Base-by-base conservation (phyloP, 2,329 filamentous ascomycete genomes). In the Alternaria infectoria region DNA sequence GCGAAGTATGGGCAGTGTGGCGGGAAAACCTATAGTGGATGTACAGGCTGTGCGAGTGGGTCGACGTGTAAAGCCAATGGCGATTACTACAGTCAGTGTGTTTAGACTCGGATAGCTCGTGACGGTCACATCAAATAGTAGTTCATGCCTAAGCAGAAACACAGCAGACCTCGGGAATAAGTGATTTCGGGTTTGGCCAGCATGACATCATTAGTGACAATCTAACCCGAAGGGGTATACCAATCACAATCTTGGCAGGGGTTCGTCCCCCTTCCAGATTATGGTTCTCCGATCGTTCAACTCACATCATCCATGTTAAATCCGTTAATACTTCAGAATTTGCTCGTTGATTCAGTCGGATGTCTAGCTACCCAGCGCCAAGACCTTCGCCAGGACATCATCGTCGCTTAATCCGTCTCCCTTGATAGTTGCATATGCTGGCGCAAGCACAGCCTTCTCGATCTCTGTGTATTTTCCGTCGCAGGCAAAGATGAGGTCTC, bases 401-500 rank as follows among this genome's bases (percentile, higher is more conserved):
- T 73, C 70, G 40, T 73, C 69, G 19, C 70, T 73, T 12, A 61
- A 54, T 17, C 57, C 55, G 9, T 66, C 61, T 13, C 70, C 70
- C 64, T 64, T 70, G 17, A 73, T 68, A 19, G 62, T 28, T 7
- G 64, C 64, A 30, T 73, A 73, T 26, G 70, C 70, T 5, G 69
- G 69, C 2, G 62, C 62, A 12, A 73, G 57, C 6, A 73, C 57
- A 5, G 69, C 71, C 62, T 87, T 83, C 59, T 89, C 87, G 15
- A 88, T 81, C 72, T 89, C 87, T 61, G 77, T 81, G 69, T 83
- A 86, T 56, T 81, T 81, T 0, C 86, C 84, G 10, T 80, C 76
- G 59, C 78, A 78, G 11, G 85, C 80, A 65, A 85, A 86, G n/a
- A 89, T 80, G 25, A 86, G 72, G 32, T 89, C 82, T 3, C 85